A percentile compares a stretch with the other conserved stretches of the same genome.
Evolutionary conservation across 768 basidiomycete species (phyloP).

Genomic region (Suillus hirtellus): DNA sequence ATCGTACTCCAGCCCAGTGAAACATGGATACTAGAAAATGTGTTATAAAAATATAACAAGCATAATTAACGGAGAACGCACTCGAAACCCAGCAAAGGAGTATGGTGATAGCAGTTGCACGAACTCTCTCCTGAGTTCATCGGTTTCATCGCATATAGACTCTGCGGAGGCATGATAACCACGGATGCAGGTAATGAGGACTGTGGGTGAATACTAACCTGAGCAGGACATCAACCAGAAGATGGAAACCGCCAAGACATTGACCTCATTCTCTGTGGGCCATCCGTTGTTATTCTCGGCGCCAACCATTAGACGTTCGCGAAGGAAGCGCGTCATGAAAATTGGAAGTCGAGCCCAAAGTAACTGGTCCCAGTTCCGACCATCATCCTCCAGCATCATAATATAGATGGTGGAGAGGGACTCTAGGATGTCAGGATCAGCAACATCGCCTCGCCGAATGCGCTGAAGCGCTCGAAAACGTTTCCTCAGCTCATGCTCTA

Average conservation of each 20-base stretch:
- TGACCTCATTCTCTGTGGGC: constrained; percentile 48
- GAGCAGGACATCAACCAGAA: constrained; percentile 46
- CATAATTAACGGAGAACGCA: constrained; percentile 28
- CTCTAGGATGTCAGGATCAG: constrained; percentile 40
- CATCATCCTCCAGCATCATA: constrained; percentile 59
- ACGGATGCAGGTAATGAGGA: not conserved
- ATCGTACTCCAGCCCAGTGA: constrained; percentile 36
- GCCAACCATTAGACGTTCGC: constrained; percentile 39
- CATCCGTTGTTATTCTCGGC: constrained; percentile 44
- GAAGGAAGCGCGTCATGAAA: constrained; percentile 43
- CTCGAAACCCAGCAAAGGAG: constrained; percentile 50
- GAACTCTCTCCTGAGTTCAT: constrained; percentile 33
- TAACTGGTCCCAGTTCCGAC: constrained; percentile 49
- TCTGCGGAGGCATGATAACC: constrained; percentile 23
- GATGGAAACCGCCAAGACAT: constrained; percentile 46
- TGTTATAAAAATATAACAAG: constrained; percentile 14
- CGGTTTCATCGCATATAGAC: constrained; percentile 36
- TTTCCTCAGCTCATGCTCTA: constrained; percentile 45
- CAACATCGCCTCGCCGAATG: constrained; percentile 40
- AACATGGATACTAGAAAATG: constrained; percentile 37
- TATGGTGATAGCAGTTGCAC: constrained; percentile 43
- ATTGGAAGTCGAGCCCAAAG: constrained; percentile 42
- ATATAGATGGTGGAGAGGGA: constrained; percentile 54
- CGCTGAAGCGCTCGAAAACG: constrained; percentile 47
- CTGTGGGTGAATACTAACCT: constrained; percentile 28